Base-by-base conservation (phyloP, 2,329 filamentous ascomycete genomes). In the Cylindrodendrum hubeiense region DNA sequence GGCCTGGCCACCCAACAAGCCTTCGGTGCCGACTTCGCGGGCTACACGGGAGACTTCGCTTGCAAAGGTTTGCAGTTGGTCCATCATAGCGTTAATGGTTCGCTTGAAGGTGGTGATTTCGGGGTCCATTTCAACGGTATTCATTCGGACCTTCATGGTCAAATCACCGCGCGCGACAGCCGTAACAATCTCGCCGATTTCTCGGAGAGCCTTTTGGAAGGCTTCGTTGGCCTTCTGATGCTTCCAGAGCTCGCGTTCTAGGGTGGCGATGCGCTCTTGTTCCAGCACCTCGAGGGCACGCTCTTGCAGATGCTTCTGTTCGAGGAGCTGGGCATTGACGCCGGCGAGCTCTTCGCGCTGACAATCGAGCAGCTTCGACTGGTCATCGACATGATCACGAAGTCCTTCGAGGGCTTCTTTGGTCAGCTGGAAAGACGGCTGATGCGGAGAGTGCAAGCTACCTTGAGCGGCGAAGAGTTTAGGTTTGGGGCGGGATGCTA, bases 11-110 rank as follows among this genome's bases (percentile, higher is more conserved):
- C 95, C 95, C 44, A 98, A 90, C 68, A 96, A 91, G 76, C 95
- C 95, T 80, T 98, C 95, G 13, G 95, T 98, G 73, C 95, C 95
- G 84, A 98, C 95, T 81, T 98, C 95, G 79, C 94, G 93, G 57
- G 95, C 95, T 72, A 98, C 91, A 71, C 94, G 92, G 34, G 95
- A 98, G 75, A 98, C 95, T 83, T 98, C 95, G 80, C 93, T 97
- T 70, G 95, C 95, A 80, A 98, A 98, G 65, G 97, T 93, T 78
- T 98, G 95, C 65, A 98, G 87, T 80, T 98, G 95, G 78, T 98
- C 95, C 89, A 98, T 97, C 95, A 98, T 98, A 71, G 93, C 97
- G 79, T 98, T 98, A 83, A 98, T 98, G 67, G 95, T 98, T 75
- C 94, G 91, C 83, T 98, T 98, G 85, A 98, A 98, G 10, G 94